Percentiles rank a stretch among this genome's conserved stretches.
phyloP scores from a whole-genome alignment of 106 monocot genomes.

The Dactylorhiza incarnata region DNA sequence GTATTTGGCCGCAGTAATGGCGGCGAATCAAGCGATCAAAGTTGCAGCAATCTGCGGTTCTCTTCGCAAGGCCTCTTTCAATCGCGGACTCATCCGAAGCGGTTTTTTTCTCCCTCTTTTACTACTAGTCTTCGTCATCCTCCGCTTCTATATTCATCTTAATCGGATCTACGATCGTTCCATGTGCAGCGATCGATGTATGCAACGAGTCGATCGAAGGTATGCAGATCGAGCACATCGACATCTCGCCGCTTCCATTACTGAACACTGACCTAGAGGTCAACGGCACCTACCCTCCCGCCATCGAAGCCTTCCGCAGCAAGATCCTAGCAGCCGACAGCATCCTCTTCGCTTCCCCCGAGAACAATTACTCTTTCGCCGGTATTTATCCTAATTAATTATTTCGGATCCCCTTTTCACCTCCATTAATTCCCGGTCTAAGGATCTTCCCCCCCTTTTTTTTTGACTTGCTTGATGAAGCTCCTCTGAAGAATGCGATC shows the following conservation, averaged over 20 bases:
- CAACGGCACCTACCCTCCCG: conserved; percentile 34
- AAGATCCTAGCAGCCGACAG: conserved; percentile 51
- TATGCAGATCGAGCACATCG: conserved; percentile 40
- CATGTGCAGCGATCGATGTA: conserved; percentile 32
- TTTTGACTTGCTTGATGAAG: not conserved
- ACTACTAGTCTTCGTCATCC: not conserved
- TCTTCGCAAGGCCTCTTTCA: conserved; percentile 30
- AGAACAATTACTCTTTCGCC: conserved; percentile 63
- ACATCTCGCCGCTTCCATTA: conserved; percentile 47
- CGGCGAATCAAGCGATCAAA: conserved; percentile 9
- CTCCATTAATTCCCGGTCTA: no score
- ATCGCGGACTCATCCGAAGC: conserved; percentile 26
- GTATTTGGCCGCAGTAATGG: not conserved
- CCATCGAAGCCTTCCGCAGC: conserved; percentile 47
- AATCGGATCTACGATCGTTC: not conserved
- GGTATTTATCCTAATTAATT: conserved; percentile 15
- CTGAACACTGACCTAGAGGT: conserved; percentile 63
- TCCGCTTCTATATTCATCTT: not conserved
- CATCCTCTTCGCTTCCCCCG: conserved; percentile 60
- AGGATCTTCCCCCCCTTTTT: not conserved
- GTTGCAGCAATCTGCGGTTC: conserved; percentile 34
- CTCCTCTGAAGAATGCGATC: conserved; percentile 61
- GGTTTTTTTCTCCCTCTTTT: conserved; percentile 11
- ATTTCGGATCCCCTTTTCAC: no score
- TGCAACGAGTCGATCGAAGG: conserved; percentile 31